Evolutionary conservation across 2,329 filamentous ascomycete species (phyloP), one percentile per base, ranked within the genome.

Genomic region (Sporothrix pseudoabietina): DNA sequence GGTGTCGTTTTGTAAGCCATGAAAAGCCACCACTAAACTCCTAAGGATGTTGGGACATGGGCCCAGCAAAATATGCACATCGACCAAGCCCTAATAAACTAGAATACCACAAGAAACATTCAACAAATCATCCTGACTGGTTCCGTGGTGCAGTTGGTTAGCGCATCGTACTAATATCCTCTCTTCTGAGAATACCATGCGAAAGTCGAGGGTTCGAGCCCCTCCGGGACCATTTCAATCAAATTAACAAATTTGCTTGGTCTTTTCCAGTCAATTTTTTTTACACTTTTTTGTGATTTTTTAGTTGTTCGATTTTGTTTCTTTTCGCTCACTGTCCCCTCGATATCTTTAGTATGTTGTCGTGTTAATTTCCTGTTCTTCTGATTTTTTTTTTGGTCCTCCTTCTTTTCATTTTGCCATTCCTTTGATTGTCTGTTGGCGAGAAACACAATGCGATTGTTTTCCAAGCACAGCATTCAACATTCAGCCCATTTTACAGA

Each of bases 81-180:
- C 8, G 5, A 35, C 19, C 8, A 5, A 59, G 14, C 14, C 49
- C 52, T 54, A 10, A 71, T 72, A 65, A 12, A 2, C 4, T 6
- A 1, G 0, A 30, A 69, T 65, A 69, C n/a, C 4, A 10, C 4
- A 4, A 0, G 1, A 2, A 5, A 4, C 10, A 3, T 72, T 35
- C 49, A 72, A 71, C 66, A 72, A 72, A 74, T 71, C 57, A 74
- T 65, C 32, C 63, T 35, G 57, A 74, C 30, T 65, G 75, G 75
- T 76, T 76, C 75, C 75, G 75, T 76, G 75, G 75, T 76, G 75
- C 75, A 76, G 75, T 76, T 76, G 35, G 35, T 35, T 35, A 35
- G 35, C 35, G 35, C 35, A 35, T 35, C 35, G 35, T 35, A 35
- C 35, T 35, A 35, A 35, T 35, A 35, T 35, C 35, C 35, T 35